Base-by-base conservation (phyloP, 2,329 filamentous ascomycete genomes). In the Aspergillus aculeatinus region DNA sequence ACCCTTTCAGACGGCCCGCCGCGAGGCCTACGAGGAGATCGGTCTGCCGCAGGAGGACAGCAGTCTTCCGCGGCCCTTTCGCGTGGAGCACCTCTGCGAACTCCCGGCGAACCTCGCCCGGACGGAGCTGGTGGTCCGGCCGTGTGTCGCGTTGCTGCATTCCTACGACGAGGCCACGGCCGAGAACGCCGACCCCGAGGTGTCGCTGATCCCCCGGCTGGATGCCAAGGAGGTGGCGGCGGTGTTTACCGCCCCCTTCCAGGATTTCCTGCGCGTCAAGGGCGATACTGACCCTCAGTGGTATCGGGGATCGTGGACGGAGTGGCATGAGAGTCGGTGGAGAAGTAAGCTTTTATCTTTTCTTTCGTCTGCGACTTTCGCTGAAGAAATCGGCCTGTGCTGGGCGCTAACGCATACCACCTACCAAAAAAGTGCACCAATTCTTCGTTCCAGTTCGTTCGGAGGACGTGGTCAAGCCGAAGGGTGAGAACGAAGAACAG, bases 1-100 rank as follows among this genome's bases (percentile, higher is more conserved):
- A 1, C 78, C 81, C 77, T 91, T 91, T 75, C 85, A 93, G 70
- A 96, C 93, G 55, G 92, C 94, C 9, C 87, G 94, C 23, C 87
- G 94, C 64, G 94, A 98, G 81, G 93, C 94, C 1, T 90, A 85
- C 74, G 94, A 98, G 75, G 94, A 98, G 75, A 96, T 98, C 65
- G 94, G 94, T 1, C 86, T 98, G 2, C 91, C 94, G 1, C 72
- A 73, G 49, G 82, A 88, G 70, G 82, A 87, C 67, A 86, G 92
- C 70, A 85, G 85, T 61, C 83, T 96, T 31, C 91, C 91, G 1
- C 79, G 81, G 12, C 91, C 91, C 1, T 97, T 96, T 77, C 82
- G 83, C 57, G 88, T 98, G 66, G 93, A 97, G 77, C 89, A 95
- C 70, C 85, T 98, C 48, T 96, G 92, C 78, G 85, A 89, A 72